Evolutionary conservation across 2,329 filamentous ascomycete species (phyloP).

Genomic region (Fusarium chaquense): DNA sequence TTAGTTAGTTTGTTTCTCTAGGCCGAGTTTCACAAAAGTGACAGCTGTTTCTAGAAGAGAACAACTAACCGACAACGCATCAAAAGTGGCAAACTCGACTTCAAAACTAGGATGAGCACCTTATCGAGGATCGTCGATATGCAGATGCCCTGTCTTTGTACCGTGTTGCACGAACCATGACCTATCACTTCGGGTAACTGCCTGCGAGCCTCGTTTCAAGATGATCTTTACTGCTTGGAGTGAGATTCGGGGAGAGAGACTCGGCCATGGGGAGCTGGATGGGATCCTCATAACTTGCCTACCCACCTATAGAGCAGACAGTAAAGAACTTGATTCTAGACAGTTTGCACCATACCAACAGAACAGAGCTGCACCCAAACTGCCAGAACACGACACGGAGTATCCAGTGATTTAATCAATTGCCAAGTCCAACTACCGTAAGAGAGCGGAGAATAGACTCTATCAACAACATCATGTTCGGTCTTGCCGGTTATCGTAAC

Average conservation of each 20-base stretch:
- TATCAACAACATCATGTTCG: slow-evolving; percentile 23
- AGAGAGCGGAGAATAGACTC: background rate
- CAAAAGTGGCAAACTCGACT: slow-evolving; percentile 28
- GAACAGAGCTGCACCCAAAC: slow-evolving; percentile 4
- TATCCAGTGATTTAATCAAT: slow-evolving; percentile 1
- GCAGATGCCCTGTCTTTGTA: slow-evolving; percentile 9
- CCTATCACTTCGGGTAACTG: slow-evolving; percentile 10
- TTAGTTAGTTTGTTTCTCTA: background rate
- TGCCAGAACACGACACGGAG: slow-evolving; percentile 1
- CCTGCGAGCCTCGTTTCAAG: slow-evolving; percentile 18
- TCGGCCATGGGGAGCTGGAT: background rate
- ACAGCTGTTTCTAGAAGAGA: slow-evolving; percentile 32
- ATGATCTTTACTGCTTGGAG: slow-evolving; percentile 12
- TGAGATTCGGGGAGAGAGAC: slow-evolving; percentile 3
- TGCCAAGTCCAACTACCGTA: slow-evolving; percentile 3
- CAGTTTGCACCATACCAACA: slow-evolving; percentile 11
- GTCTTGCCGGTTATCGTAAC: slow-evolving; percentile 30
- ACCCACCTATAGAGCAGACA: too few relatives aligned
- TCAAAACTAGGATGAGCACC: slow-evolving; percentile 8
- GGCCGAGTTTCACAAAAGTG: slow-evolving; percentile 16
- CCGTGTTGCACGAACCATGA: slow-evolving; percentile 10
- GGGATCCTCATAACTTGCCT: too few relatives aligned
- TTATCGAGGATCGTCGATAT: slow-evolving; percentile 14
- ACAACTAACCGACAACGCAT: slow-evolving; percentile 38
- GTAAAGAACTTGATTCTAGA: slow-evolving; percentile 13